Evolutionary conservation across 192 early-diverging fungal genomes (phyloP), one percentile per base, ranked within the genome.

Genomic region (Podila verticillata): DNA sequence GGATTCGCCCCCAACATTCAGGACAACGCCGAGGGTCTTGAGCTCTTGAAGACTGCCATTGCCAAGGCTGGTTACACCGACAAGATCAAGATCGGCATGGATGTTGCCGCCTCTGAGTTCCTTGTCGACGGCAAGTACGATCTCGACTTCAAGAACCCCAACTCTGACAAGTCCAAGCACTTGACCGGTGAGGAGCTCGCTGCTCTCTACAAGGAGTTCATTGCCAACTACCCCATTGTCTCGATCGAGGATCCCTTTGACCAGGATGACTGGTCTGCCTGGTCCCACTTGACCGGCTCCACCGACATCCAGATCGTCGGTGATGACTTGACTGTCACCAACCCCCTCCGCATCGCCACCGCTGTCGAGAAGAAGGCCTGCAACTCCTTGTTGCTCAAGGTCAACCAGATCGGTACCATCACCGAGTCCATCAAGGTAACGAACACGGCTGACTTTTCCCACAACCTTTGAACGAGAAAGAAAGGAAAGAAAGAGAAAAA

Each of bases 1-100:
- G 98, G 98, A 70, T 99, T 98, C 82, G 98, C 98, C 57, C 98
- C 98, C 83, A 98, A 97, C 90, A 98, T 99, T 81, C 95, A 97
- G 88, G 94, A 96, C 78, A 95, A 92, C 91, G 87, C 89, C 70
- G 98, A 99, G 86, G 98, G 96, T 83, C 94, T 99, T 63, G 93
- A 97, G 72, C 91, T 99, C 57, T 86, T 99, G 51, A 89, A 90
- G 75, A 74, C 87, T 57, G 97, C 98, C 72, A 99, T 99, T 74
- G 93, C 87, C 58, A 90, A 92, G 80, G 97, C 98, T 73, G 97
- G 97, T 34, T 98, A 97, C 92, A 95, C 94, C 8, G 97, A 91
- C 84, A 98, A 98, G 93, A 84, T 99, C 75, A 85, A 93, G 84
- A 99, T 99, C 73, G 98, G 92, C 72, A 98, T 98, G 96, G 98